Base-by-base conservation (phyloP, 805 yeast species). In the Pichia cabralensis region DNA sequence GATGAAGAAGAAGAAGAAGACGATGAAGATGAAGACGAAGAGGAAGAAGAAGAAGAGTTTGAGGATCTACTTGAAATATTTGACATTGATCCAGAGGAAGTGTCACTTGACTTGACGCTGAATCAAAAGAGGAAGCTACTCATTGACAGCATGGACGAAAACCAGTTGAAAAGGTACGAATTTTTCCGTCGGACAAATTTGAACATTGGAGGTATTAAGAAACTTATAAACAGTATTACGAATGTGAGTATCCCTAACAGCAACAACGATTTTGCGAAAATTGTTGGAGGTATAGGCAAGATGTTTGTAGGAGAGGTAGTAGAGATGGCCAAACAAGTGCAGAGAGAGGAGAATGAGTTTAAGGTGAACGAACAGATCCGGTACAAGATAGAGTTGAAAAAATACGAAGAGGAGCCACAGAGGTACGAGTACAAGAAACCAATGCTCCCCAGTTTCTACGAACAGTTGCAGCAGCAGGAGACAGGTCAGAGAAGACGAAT, bases 221-320 rank as follows among this genome's bases (percentile, higher is more conserved):
- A 81, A 52, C 62, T 86, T 17, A 88, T 94, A 10, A 77, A n/a
- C n/a, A n/a, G n/a, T n/a, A n/a, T n/a, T n/a, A n/a, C n/a, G n/a
- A n/a, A n/a, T n/a, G n/a, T n/a, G n/a, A n/a, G n/a, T n/a, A n/a
- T n/a, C n/a, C n/a, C n/a, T n/a, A n/a, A n/a, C 26, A 13, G 6
- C 16, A n/a, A 24, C 14, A 8, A 72, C 38, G 81, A 80, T 41
- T 78, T 85, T 16, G 81, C 94, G 0, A 76, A 83, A 34, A 77
- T 85, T 8, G 56, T 88, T 30, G 82, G 89, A 6, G 95, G 96
- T 54, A 69, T 85, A 36, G 81, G 94, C 2, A 88, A 88, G 52
- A 81, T 84, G 46, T 78, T 83, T 52, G 69, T 86, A n/a, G 95
- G 95, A 10, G 96, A 88, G 47, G 70, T 88, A 13, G 80, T 88